Conservation (phyloP, 108 stramenopile species). For the Pseudonitzschia multiseries region DNA sequence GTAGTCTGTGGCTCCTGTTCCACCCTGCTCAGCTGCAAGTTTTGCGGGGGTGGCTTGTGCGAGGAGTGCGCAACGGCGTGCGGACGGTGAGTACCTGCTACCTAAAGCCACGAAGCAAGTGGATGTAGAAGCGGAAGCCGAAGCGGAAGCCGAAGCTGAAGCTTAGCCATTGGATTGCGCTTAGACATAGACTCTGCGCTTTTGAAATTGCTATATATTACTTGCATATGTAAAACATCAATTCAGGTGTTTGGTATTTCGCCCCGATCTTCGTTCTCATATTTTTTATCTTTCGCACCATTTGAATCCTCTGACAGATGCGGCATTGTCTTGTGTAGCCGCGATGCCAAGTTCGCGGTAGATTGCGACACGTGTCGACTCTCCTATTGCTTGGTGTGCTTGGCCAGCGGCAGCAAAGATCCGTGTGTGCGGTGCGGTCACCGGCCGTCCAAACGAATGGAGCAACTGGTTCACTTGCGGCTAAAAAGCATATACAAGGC, state of each 20-base stretch:
- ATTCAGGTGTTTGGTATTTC: no score
- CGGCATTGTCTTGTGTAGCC: slow-evolving; percentile 87
- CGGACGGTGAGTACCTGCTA: slow-evolving; percentile 78
- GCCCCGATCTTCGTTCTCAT: no score
- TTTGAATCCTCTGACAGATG: slow-evolving; percentile 44
- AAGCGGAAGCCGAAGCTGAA: no score
- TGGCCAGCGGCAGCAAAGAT: slow-evolving; percentile 87
- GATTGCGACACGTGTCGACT: slow-evolving; percentile 91
- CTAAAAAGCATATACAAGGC: slow-evolving; percentile 92
- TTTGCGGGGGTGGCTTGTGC: slow-evolving; percentile 90
- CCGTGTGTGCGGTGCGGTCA: slow-evolving; percentile 89
- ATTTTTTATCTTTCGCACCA: not conserved
- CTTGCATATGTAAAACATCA: no score
- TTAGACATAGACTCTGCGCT: no score
- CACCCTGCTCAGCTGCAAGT: slow-evolving; percentile 89
- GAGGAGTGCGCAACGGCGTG: slow-evolving; percentile 94
- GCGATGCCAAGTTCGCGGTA: slow-evolving; percentile 94
- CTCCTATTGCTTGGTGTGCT: slow-evolving; percentile 88
- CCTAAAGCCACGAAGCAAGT: no score
- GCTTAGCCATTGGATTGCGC: no score
- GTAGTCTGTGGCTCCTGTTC: slow-evolving; percentile 86
- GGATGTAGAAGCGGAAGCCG: no score
- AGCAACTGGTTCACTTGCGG: slow-evolving; percentile 88
- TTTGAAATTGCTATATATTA: no score
- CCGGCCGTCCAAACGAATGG: slow-evolving; percentile 86